Conservation (phyloP, 805 yeast species). For the Wickerhamomyces pijperi region DNA sequence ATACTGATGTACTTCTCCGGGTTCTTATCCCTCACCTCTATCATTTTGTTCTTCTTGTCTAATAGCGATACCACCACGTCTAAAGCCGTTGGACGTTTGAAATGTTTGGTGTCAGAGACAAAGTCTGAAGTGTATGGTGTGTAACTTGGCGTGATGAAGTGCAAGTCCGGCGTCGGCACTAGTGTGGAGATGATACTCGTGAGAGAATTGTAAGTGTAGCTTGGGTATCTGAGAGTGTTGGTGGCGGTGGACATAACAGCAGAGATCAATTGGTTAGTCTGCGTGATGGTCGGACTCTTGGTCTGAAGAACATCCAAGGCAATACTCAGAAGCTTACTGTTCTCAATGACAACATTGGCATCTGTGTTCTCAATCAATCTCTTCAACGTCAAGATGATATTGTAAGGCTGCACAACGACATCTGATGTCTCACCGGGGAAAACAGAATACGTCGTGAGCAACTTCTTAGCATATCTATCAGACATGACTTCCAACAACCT, state of each 20-base stretch:
- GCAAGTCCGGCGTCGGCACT: constrained; percentile 78
- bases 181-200: constrained; percentile 73
- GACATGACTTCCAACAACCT: constrained; percentile 62
- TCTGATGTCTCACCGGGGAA: constrained; percentile 85
- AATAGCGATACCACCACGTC: constrained; percentile 78
- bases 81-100: constrained; percentile 65
- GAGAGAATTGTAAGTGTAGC: constrained; percentile 79
- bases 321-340: constrained; percentile 67
- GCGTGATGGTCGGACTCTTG: constrained; percentile 55
- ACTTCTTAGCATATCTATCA: constrained; percentile 75
- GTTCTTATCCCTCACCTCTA: constrained; percentile 33
- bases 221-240: constrained; percentile 82
- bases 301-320: constrained; percentile 53
- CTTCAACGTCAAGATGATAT: constrained; percentile 71
- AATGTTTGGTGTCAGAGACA: constrained; percentile 45
- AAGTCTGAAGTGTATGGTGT: constrained; percentile 70
- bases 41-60: constrained; percentile 70
- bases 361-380: constrained; percentile 80
- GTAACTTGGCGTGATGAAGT: constrained; percentile 61
- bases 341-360: constrained; percentile 82
- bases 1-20: constrained; percentile 46
- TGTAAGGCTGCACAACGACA: constrained; percentile 97
- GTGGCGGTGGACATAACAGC: constrained; percentile 78
- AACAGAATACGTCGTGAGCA: constrained; percentile 76
- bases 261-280: constrained; percentile 77